Evolutionary conservation across 2,329 filamentous ascomycete species (phyloP), one percentile per base, ranked within the genome.

Genomic region (Alternaria longipes): DNA sequence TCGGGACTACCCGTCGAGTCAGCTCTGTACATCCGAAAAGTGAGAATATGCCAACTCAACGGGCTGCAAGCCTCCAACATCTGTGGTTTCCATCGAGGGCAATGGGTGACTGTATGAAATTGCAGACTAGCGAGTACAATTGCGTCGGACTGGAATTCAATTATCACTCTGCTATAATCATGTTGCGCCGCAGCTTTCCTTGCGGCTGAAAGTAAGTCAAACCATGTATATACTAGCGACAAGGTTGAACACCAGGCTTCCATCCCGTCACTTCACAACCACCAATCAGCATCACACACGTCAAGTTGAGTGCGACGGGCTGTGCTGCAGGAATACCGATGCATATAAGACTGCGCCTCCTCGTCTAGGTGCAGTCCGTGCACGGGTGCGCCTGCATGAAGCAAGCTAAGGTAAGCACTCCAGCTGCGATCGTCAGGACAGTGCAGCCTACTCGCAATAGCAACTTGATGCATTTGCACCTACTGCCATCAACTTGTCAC

Each of bases 251-350:
- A 32, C 12, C n/a, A 40, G 38, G 45, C 45, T 30, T n/a, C 28
- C 26, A 18, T 41, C 24, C 24, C 1, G 5, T 28, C 22, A 20
- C 1, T 26, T 26, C 7, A 16, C 7, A 28, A 4, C 16, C 32
- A 41, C 63, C n/a, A 60, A 53, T 12, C 41, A 54, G 20, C 60
- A 58, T 79, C 80, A 0, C 70, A 60, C 1, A 80, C 80, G 1
- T 80, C 80, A 24, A 79, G 65, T 4, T 22, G 24, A 38, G 2
- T 80, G 78, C 26, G 8, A 32, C 8, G 1, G 45, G n/a, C 45
- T 11, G 28, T 47, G 45, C 45, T 9, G 45, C 45, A 47, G 45
- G 45, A 22, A 2, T 47, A 80, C 75, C 12, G 26, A 47, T 20
- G 11, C 32, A 16, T 7, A 5, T 22, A 47, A 40, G 38, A 40